Percentiles rank a stretch among this genome's conserved stretches.
Evolutionary conservation across 371 early-diverging fungal species (phyloP).

Genomic region (Lichtheimia ramosa): DNA sequence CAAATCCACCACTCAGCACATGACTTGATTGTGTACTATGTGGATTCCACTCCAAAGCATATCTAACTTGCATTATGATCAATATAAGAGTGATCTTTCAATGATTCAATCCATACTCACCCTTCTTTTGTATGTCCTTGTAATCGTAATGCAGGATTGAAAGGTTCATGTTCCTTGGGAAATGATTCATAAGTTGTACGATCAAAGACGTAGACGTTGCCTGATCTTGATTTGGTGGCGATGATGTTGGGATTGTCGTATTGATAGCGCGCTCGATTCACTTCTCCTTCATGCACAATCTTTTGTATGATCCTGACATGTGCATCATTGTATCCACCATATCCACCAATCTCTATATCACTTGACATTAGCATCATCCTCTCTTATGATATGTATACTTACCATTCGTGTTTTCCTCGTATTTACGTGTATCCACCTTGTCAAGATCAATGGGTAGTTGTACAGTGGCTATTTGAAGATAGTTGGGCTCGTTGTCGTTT

Average conservation of each 20-base stretch:
- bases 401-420: slow-evolving; percentile 73
- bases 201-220: slow-evolving; percentile 95
- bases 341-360: slow-evolving; percentile 70
- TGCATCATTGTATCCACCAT: slow-evolving; percentile 67
- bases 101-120: slow-evolving; percentile 33
- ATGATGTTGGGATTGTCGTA: slow-evolving; percentile 91
- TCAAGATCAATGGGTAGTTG: slow-evolving; percentile 80
- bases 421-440: slow-evolving; percentile 59
- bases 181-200: slow-evolving; percentile 84
- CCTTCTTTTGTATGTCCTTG: slow-evolving; percentile 95
- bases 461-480: slow-evolving; percentile 88
- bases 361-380: background rate
- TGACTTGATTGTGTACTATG: slow-evolving; percentile 54
- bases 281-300: slow-evolving; percentile 94
- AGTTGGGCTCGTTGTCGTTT: slow-evolving; percentile 91
- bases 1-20: slow-evolving; percentile 87
- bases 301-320: slow-evolving; percentile 80
- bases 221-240: slow-evolving; percentile 90
- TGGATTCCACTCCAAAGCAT: slow-evolving; percentile 80
- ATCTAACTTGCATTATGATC: slow-evolving; percentile 31
- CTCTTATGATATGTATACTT: slow-evolving; percentile 7
- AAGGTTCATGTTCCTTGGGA: slow-evolving; percentile 67
- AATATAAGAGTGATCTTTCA: background rate
- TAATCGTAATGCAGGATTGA: slow-evolving; percentile 84
- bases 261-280: slow-evolving; percentile 94